These are phyloP conservation scores for Coleophoma cylindrospora DNA, from an alignment of 2,329 filamentous ascomycete genomes.

Conservation along the genomic window DNA sequence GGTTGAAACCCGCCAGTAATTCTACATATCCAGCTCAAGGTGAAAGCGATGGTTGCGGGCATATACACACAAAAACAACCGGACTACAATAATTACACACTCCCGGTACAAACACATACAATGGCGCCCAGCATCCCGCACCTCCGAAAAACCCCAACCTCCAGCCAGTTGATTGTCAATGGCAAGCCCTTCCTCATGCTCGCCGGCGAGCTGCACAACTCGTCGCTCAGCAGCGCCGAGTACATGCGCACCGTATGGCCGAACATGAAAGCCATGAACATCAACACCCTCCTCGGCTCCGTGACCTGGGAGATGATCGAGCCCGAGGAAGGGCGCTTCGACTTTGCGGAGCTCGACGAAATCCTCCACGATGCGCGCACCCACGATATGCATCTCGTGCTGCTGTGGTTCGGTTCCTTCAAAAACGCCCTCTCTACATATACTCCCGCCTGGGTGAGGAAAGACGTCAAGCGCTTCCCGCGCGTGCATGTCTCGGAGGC, in stretches of 20 bases:
- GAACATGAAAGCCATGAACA: slow-evolving; percentile 22
- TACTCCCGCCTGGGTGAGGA: slow-evolving; percentile 27
- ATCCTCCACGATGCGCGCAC: too few species aligned
- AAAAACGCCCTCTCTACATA: slow-evolving; percentile 32
- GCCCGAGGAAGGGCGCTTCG: slow-evolving; percentile 27
- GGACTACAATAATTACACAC: too few species aligned
- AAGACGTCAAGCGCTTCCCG: slow-evolving; percentile 23
- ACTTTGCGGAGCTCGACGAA: slow-evolving; percentile 13
- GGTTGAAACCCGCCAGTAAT: too few species aligned
- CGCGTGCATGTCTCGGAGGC: slow-evolving; percentile 26
- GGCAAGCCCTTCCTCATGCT: slow-evolving; percentile 28
- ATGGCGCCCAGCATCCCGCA: too few species aligned
- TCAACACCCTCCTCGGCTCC: slow-evolving; percentile 30
- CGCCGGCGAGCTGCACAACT: slow-evolving; percentile 29
- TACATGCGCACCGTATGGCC: slow-evolving; percentile 24
- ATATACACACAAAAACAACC: too few species aligned
- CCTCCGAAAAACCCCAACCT: background rate
- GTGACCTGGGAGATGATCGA: slow-evolving; percentile 31
- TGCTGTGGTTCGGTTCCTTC: slow-evolving; percentile 32
- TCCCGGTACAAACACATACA: too few species aligned
- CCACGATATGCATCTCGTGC: slow-evolving; percentile 14
- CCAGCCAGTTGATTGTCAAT: slow-evolving; percentile 29
- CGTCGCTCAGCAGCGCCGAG: slow-evolving; percentile 26
- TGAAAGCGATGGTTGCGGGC: too few species aligned
- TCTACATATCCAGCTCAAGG: too few species aligned